A percentile compares a stretch with the other conserved stretches of the same genome.
Evolutionary conservation across 129 eudicot genomes (phyloP).

Genomic region (Centrapalus pauciflorus): DNA sequence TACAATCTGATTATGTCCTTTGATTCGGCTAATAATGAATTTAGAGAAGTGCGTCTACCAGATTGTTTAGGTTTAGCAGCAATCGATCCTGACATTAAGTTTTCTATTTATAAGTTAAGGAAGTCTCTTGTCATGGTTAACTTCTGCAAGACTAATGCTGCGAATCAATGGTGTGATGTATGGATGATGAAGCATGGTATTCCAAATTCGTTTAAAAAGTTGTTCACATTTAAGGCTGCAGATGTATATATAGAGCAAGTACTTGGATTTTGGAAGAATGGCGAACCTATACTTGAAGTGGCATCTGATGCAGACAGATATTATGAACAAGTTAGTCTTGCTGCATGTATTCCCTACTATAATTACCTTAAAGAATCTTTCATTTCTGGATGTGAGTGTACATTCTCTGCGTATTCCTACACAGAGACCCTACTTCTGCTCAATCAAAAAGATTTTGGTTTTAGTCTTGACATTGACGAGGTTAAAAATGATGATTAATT

Average conservation of each 20-base stretch:
- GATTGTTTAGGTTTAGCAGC: background rate
- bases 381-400: background rate
- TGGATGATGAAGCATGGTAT: background rate
- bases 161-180: background rate
- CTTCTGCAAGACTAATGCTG: too few species aligned
- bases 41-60: background rate
- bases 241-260: background rate
- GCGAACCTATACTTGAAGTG: background rate
- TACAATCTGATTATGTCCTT: background rate
- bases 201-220: background rate
- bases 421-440: background rate
- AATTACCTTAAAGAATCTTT: background rate
- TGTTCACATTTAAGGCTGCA: background rate
- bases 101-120: background rate
- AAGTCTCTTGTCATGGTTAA: background rate
- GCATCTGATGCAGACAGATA: too few species aligned
- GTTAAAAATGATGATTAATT: too few species aligned
- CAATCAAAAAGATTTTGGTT: too few species aligned
- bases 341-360: background rate
- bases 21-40: background rate
- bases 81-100: background rate
- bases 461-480: too few species aligned
- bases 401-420: background rate
- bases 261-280: background rate
- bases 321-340: background rate